Evolutionary conservation across 2,329 filamentous ascomycete species (phyloP), one percentile per base, ranked within the genome.

Genomic region (Ophiostoma ips): DNA sequence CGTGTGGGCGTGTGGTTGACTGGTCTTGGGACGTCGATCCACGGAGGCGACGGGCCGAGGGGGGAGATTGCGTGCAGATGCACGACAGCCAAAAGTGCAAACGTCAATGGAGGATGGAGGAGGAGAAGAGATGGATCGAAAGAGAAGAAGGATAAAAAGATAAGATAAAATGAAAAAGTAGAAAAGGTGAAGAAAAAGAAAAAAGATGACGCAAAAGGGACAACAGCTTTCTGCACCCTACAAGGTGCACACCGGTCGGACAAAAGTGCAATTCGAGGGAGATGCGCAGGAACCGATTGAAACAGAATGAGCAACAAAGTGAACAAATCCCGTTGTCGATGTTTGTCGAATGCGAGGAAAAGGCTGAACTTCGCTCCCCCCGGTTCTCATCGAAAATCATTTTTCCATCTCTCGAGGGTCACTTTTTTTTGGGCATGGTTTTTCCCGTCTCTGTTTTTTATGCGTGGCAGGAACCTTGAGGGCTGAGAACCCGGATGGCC

Each of bases 401-500:
- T 47, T 51, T 51, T 45, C 44, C 36, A 41, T 34, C 30, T 30
- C 34, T 28, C 24, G 24, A 28, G 8, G 8, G 5, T 28, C 24
- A 28, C 38, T 47, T 51, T 28, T 19, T 47, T 45, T 28, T 31
- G n/a, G n/a, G n/a, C 10, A 10, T 41, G 28, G 24, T 34, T 46
- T 38, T 36, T 18, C 37, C 21, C 46, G 35, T 28, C 34, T n/a
- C 35, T 37, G 44, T 49, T n/a, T 19, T 48, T 48, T 11, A 4
- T 31, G 46, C 12, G 9, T 36, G 13, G 35, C 19, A 35, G 11
- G 24, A 28, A 12, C 33, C 33, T 12, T 10, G 33, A 41, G 19
- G 28, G 12, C 5, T 41, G 34, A 51, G 50, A 52, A 51, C 45
- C 48, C 49, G 49, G 49, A 46, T 51, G 49, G 45, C 19, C 43